phyloP scores from a whole-genome alignment of 148 eudicot species.

The Vaccinium myrtillus region DNA sequence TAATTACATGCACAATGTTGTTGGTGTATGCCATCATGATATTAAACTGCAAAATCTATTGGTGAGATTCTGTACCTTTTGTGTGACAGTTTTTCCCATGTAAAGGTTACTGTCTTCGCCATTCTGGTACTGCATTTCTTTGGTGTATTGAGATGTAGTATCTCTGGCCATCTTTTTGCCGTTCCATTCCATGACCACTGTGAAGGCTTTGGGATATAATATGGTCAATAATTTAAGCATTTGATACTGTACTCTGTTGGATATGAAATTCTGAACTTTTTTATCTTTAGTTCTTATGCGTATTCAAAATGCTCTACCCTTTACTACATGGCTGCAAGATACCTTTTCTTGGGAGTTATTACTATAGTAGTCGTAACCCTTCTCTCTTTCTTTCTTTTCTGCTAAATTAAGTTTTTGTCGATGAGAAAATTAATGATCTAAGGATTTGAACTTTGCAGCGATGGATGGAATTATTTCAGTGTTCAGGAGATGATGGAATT shows the following conservation, averaged over 20 bases:
- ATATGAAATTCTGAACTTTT: not conserved
- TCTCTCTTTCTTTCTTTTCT: not conserved
- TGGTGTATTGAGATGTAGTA: not conserved
- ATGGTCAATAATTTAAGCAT: not conserved
- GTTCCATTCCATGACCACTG: not conserved
- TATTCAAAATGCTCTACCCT: not conserved
- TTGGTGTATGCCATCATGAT: constrained; percentile 94
- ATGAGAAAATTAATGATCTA: not conserved
- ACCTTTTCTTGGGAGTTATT: not conserved
- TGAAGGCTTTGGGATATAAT: not conserved
- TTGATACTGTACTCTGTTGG: not conserved
- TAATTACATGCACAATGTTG: constrained; percentile 74
- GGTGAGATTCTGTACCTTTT: constrained; percentile 42
- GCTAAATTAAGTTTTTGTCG: not conserved
- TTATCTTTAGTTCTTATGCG: not conserved
- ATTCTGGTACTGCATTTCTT: not conserved
- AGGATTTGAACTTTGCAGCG: constrained; percentile 24
- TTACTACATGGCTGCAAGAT: constrained; percentile 2
- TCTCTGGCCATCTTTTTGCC: not conserved
- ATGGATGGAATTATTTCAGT: constrained; percentile 38
- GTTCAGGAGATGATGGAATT: constrained; percentile 31
- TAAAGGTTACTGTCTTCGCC: not conserved
- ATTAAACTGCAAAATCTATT: constrained; percentile 92
- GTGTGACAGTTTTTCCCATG: not conserved
- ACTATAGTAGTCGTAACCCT: not conserved